phyloP scores from a whole-genome alignment of 116 monocot species.

The Iris pallida region DNA sequence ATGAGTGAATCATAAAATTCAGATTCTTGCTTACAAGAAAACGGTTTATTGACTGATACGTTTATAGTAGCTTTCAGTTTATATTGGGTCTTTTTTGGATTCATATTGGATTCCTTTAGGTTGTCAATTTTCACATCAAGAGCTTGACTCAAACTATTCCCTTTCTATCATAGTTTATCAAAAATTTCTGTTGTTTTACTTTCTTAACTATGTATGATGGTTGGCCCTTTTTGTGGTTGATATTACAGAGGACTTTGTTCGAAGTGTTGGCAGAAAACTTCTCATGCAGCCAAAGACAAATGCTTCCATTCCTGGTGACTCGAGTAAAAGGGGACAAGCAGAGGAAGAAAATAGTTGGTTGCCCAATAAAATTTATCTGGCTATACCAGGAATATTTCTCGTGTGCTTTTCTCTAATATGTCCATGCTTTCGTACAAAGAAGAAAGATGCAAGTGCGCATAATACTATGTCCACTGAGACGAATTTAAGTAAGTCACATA shows the following conservation, averaged over 20 bases:
- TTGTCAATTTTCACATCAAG: too few relatives aligned
- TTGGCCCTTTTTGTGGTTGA: neutral
- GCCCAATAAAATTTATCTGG: neutral
- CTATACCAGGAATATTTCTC: constrained; percentile 33
- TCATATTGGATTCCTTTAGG: too few relatives aligned
- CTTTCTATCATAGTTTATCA: neutral
- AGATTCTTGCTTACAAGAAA: too few relatives aligned
- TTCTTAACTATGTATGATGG: neutral
- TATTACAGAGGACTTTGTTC: constrained; percentile 8
- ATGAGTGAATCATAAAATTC: too few relatives aligned
- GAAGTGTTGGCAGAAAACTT: constrained; percentile 26
- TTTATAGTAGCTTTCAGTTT: too few relatives aligned
- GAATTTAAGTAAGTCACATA: constrained; percentile 26
- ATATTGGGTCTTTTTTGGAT: too few relatives aligned
- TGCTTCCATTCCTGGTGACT: constrained; percentile 7
- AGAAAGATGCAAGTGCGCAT: constrained; percentile 23
- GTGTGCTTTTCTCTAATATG: constrained; percentile 27
- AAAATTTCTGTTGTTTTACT: neutral
- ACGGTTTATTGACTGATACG: too few relatives aligned
- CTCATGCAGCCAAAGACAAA: constrained; percentile 3
- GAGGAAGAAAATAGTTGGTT: neutral
- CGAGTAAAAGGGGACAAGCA: neutral
- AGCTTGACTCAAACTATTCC: neutral
- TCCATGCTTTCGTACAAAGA: constrained; percentile 36
- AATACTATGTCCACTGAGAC: constrained; percentile 17